Percentiles rank a stretch among this genome's conserved stretches.
These are phyloP conservation scores for Pythium volutum DNA, from an alignment of 352 stramenopile species.

Conservation along the genomic window DNA sequence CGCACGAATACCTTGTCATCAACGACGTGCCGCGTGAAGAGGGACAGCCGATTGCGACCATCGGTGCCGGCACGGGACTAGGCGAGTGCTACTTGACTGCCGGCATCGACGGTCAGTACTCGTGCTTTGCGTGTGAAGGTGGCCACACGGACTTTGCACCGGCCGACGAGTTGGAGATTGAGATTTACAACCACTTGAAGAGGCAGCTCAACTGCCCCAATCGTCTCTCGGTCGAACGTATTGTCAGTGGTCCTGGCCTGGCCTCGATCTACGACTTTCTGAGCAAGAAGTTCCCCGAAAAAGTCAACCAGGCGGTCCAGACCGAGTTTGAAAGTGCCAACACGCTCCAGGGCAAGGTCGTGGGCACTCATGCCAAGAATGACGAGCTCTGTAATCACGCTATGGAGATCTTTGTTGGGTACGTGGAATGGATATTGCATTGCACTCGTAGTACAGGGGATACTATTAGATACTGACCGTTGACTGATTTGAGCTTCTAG, in stretches of 20 bases:
- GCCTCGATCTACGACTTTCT: slow-evolving; percentile 97
- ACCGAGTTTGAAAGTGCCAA: slow-evolving; percentile 54
- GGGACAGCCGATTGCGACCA: slow-evolving; percentile 91
- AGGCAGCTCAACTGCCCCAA: slow-evolving; percentile 80
- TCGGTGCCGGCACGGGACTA: slow-evolving; percentile 96
- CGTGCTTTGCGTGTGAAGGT: slow-evolving; percentile 92
- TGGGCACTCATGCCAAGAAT: slow-evolving; percentile 86
- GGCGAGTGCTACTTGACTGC: slow-evolving; percentile 96
- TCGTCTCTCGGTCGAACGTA: slow-evolving; percentile 94
- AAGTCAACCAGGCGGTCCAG: slow-evolving; percentile 80
- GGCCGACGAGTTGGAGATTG: slow-evolving; percentile 82
- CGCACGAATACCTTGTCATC: slow-evolving; percentile 89
- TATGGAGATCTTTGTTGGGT: slow-evolving; percentile 94
- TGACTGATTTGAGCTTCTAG: slow-evolving; percentile 22
- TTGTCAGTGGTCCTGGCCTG: slow-evolving; percentile 94
- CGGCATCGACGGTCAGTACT: slow-evolving; percentile 82
- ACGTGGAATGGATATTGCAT: slow-evolving; percentile 24
- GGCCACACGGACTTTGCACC: slow-evolving; percentile 96
- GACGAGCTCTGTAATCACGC: slow-evolving; percentile 83
- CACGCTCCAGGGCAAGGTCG: slow-evolving; percentile 75
- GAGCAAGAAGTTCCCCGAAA: slow-evolving; percentile 86
- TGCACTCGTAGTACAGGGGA: too few relatives aligned
- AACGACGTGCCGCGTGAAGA: slow-evolving; percentile 72
- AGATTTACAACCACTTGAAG: slow-evolving; percentile 82
- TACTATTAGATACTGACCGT: too few relatives aligned